Evolutionary conservation across 2,329 filamentous ascomycete species (phyloP).

Genomic region (Eurotiales sp.): DNA sequence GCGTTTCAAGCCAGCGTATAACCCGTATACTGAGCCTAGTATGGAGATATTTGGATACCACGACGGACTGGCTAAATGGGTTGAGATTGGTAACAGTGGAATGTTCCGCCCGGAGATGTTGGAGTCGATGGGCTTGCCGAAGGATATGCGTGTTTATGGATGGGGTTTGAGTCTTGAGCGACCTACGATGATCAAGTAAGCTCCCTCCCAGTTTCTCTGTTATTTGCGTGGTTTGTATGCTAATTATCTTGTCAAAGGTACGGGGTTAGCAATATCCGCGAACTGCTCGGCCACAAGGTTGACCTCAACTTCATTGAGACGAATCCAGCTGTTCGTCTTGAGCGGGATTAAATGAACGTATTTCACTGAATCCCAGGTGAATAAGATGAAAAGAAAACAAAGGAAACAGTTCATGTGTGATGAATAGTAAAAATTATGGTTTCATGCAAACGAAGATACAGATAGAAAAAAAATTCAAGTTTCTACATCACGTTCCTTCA

Average conservation of each 20-base stretch:
- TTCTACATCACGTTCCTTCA: too few relatives aligned
- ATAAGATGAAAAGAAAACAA: not conserved
- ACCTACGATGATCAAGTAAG: slow-evolving; percentile 95
- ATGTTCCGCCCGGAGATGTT: slow-evolving; percentile 99
- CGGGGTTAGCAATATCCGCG: slow-evolving; percentile 82
- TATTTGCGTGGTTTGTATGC: too few relatives aligned
- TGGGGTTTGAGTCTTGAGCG: slow-evolving; percentile 89
- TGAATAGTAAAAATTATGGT: not conserved
- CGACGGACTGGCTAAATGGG: slow-evolving; percentile 80
- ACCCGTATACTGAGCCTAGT: slow-evolving; percentile 89
- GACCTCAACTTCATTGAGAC: slow-evolving; percentile 88
- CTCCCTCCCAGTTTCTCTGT: slow-evolving; percentile 28
- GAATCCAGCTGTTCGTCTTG: slow-evolving; percentile 85
- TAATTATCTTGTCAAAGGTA: slow-evolving; percentile 40
- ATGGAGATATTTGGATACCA: slow-evolving; percentile 99
- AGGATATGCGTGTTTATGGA: slow-evolving; percentile 88
- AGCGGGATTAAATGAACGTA: slow-evolving; percentile 84
- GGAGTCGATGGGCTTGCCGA: slow-evolving; percentile 87
- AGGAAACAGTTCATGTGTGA: not conserved
- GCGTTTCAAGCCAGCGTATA: slow-evolving; percentile 96
- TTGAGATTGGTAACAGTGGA: slow-evolving; percentile 96
- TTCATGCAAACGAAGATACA: not conserved
- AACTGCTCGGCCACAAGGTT: slow-evolving; percentile 91
- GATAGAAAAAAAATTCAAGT: not conserved
- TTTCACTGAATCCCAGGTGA: too few relatives aligned